Conservation (phyloP, 805 yeast genomes). For the Suhomyces sp. region DNA sequence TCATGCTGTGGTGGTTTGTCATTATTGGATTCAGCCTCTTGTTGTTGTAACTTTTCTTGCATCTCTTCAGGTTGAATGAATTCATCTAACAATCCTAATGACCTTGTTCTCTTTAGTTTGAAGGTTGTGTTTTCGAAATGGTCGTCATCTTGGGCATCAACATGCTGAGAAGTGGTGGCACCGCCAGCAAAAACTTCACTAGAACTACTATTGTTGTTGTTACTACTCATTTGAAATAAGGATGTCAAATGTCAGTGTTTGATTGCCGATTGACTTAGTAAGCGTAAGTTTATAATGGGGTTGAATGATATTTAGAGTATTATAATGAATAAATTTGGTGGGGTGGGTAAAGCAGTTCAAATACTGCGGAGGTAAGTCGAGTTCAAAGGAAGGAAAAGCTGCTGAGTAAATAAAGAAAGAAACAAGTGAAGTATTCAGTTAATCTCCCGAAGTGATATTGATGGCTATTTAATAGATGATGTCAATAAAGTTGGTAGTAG, state of each 20-base stretch:
- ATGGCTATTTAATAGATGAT: neutral
- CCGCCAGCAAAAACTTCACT: constrained; percentile 49
- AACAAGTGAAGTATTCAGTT: neutral
- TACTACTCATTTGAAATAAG: neutral
- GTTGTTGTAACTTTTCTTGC: neutral
- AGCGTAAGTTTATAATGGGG: neutral
- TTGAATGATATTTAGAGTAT: neutral
- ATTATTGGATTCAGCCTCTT: neutral
- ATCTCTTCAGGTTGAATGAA: constrained; percentile 45
- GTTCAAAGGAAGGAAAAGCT: neutral
- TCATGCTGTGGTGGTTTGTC: neutral
- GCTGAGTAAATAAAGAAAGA: constrained; percentile 1
- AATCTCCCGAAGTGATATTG: neutral
- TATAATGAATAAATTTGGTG: neutral
- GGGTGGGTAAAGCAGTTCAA: neutral
- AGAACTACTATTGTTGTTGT: constrained; percentile 6
- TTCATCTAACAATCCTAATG: constrained; percentile 76
- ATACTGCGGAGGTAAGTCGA: neutral
- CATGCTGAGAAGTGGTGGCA: constrained; percentile 61
- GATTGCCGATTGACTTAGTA: neutral
- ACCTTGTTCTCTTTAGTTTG: constrained; percentile 75
- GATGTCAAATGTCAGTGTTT: neutral
- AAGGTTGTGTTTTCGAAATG: constrained; percentile 71
- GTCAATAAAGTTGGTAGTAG: neutral
- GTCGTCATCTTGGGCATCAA: constrained; percentile 68